Evolutionary conservation across 208 protist genomes (phyloP).

Genomic region (Naegleria gruberi): DNA sequence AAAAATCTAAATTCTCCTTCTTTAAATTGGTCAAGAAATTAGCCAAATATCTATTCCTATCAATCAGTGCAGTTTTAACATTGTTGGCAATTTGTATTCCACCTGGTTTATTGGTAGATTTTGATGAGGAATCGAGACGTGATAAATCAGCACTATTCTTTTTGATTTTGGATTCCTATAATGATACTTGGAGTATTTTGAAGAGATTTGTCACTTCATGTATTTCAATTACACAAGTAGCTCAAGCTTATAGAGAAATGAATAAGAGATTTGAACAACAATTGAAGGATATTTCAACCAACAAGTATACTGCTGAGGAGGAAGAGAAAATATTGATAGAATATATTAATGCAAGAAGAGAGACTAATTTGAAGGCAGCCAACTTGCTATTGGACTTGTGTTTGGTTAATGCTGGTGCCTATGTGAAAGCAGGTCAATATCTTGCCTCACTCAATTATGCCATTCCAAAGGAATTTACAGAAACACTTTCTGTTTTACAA

Average conservation of each 20-base stretch:
- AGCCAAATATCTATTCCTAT: not conserved
- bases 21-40: not conserved
- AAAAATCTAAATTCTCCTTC: not conserved
- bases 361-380: not conserved
- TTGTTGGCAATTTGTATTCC: not conserved
- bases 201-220: not conserved
- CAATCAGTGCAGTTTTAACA: not conserved
- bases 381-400: not conserved
- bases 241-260: not conserved
- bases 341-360: not conserved
- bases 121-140: not conserved
- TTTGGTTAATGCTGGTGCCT: not conserved
- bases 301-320: not conserved
- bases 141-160: not conserved
- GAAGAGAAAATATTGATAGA: not conserved
- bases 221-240: not conserved
- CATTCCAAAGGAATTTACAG: constrained; percentile 2
- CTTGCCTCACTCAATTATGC: not conserved
- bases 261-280: not conserved
- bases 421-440: constrained; percentile 17
- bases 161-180: not conserved
- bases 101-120: not conserved
- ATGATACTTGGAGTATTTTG: not conserved
- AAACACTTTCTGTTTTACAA: not conserved
- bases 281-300: not conserved